Evolutionary conservation across 2,329 filamentous ascomycete genomes (phyloP).

Genomic region (Beauveria scarabaeidicola): DNA sequence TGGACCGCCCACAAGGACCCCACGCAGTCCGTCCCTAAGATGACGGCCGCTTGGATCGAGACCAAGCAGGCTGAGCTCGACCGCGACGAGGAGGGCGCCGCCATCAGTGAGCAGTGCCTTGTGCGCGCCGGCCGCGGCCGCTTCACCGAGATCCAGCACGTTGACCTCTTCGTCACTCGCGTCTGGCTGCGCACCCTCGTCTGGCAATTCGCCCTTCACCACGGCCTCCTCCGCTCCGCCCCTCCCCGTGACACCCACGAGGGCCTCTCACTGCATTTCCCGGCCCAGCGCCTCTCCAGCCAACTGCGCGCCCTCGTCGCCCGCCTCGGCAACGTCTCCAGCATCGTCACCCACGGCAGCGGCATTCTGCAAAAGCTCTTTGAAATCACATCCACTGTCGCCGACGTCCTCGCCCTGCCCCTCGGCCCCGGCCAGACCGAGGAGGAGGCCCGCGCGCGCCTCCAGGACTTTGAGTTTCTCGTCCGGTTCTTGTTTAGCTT

Average conservation of each 20-base stretch:
- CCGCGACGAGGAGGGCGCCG: slow-evolving; percentile 26
- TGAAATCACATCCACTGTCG: slow-evolving; percentile 51
- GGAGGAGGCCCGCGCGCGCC: slow-evolving; percentile 36
- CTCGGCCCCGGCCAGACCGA: slow-evolving; percentile 28
- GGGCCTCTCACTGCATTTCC: slow-evolving; percentile 31
- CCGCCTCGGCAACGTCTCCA: slow-evolving; percentile 27
- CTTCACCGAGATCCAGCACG: slow-evolving; percentile 31
- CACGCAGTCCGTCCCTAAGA: slow-evolving; percentile 14
- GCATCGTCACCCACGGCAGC: slow-evolving; percentile 46
- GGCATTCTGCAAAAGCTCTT: slow-evolving; percentile 51
- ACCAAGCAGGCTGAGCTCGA: slow-evolving; percentile 32
- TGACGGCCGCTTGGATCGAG: slow-evolving; percentile 32
- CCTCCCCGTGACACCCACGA: slow-evolving; percentile 26
- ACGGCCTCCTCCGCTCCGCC: slow-evolving; percentile 28
- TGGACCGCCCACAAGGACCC: slow-evolving; percentile 26
- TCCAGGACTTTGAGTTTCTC: slow-evolving; percentile 46
- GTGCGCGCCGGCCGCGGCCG: slow-evolving; percentile 16
- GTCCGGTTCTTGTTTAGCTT: slow-evolving; percentile 42
- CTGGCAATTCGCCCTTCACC: slow-evolving; percentile 33
- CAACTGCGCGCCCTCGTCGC: slow-evolving; percentile 31
- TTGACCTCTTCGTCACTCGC: slow-evolving; percentile 32
- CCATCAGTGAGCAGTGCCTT: slow-evolving; percentile 21
- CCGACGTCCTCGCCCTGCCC: slow-evolving; percentile 47
- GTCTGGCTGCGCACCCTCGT: slow-evolving; percentile 33
- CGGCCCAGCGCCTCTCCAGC: slow-evolving; percentile 28